Base-by-base conservation (phyloP, 805 yeast genomes). In the Brettanomyces nanus region DNA sequence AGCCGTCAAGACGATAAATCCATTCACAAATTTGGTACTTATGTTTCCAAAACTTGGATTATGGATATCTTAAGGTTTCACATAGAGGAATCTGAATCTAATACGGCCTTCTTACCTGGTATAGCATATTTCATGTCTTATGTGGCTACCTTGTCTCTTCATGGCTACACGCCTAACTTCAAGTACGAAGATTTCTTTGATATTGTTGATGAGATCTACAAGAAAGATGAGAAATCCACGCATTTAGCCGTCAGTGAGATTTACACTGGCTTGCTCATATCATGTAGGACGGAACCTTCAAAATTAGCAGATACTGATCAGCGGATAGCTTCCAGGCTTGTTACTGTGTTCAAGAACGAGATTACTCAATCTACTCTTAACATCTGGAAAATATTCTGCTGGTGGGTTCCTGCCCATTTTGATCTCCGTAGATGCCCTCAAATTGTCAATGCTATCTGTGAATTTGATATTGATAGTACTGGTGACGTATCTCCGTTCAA, bases 161-260 rank as follows among this genome's bases (percentile, higher is more conserved):
- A 66, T 36, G 74, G 66, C 1, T 59, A 61, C 13, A 61, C 65
- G 7, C 58, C 71, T 3, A 46, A 59, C 3, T 46, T 83, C 14
- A 46, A 62, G 0, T 66, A 75, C 37, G 63, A 62, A 1, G 85
- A 84, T 5, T 48, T 84, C 6, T 51, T 81, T 19, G 68, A 62
- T 0, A 46, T 78, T 1, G 60, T 82, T 15, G 59, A 61, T 5
- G 66, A 62, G 4, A 53, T 69, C 6, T 85, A 80, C 50, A 72
- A 73, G 11, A 65, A 69, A 21, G 79, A 76, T 40, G 95, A 86
- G 41, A 82, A 80, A 48, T 74, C 85, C 13, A 64, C 82, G 2
- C 94, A 89, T 53, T 77, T 92, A 21, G 77, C 81, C 9, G 66
- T 72, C 1, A 75, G 85, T 39, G 97, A 89, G 54, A 54, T 85